A percentile compares a stretch with the other conserved stretches of the same genome.
These are phyloP conservation scores for Coemansia sp. DNA, from an alignment of 192 early-diverging fungal genomes.

Conservation along the genomic window DNA sequence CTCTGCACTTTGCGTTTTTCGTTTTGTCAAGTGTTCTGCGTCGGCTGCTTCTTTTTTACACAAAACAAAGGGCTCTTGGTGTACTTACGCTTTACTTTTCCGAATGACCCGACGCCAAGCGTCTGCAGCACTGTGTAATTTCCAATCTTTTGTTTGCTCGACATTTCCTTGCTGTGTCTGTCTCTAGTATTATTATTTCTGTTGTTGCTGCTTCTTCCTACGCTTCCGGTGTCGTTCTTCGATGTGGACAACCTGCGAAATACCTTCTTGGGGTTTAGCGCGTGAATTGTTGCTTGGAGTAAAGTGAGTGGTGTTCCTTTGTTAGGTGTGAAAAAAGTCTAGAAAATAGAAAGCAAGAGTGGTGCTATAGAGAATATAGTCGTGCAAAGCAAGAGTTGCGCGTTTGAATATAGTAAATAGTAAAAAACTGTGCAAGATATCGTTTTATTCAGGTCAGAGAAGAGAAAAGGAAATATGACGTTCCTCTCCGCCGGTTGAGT, in stretches of 20 bases:
- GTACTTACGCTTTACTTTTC: conserved; percentile 93
- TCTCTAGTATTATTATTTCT: conserved; percentile 12
- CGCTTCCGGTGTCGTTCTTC: conserved; percentile 14
- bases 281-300: conserved; percentile 23
- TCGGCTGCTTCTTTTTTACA: too few relatives aligned
- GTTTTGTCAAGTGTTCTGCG: too few relatives aligned
- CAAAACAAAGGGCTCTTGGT: too few relatives aligned
- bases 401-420: neutral
- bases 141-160: conserved; percentile 63
- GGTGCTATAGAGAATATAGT: neutral
- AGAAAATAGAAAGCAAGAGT: neutral
- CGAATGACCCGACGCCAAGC: conserved; percentile 96
- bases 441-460: neutral
- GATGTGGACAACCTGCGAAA: conserved; percentile 37
- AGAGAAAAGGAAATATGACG: neutral
- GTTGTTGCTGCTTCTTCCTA: conserved; percentile 5
- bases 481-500: neutral
- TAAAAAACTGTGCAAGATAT: conserved; percentile 4
- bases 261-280: conserved; percentile 44
- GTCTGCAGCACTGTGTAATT: conserved; percentile 94
- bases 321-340: conserved; percentile 1
- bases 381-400: conserved; percentile 5
- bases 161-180: conserved; percentile 45
- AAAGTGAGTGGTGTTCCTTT: neutral
- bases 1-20: too few relatives aligned